phyloP scores from a whole-genome alignment of 1,139 yeast species.

The Suhomyces panamericanus region DNA sequence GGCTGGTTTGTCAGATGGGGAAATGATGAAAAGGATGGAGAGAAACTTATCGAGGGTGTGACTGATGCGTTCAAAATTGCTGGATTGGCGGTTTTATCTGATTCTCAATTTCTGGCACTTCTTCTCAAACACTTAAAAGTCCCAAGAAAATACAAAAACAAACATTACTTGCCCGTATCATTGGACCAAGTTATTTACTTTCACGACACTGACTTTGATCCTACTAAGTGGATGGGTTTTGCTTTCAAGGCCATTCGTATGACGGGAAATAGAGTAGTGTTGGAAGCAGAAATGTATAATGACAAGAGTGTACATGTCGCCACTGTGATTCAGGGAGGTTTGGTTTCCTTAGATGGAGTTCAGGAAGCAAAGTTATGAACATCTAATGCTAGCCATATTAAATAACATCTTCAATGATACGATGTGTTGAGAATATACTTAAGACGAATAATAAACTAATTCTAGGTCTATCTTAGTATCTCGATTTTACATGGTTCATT shows the following conservation, averaged over 20 bases:
- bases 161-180: slow-evolving; percentile 50
- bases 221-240: slow-evolving; percentile 55
- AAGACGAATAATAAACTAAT: too few relatives aligned
- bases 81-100: slow-evolving; percentile 64
- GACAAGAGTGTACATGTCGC: slow-evolving; percentile 57
- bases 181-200: slow-evolving; percentile 71
- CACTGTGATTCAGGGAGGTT: slow-evolving; percentile 67
- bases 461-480: too few relatives aligned
- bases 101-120: slow-evolving; percentile 55
- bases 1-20: slow-evolving; percentile 47
- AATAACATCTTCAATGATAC: too few relatives aligned
- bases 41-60: slow-evolving; percentile 11
- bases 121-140: slow-evolving; percentile 32
- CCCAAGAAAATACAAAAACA: slow-evolving; percentile 22
- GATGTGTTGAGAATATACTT: too few relatives aligned
- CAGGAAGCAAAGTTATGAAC: slow-evolving; percentile 9
- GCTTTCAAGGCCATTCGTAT: slow-evolving; percentile 53
- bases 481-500: too few relatives aligned
- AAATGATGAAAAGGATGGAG: slow-evolving; percentile 23
- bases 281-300: slow-evolving; percentile 60
- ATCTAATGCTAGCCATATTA: too few relatives aligned
- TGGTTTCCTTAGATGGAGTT: slow-evolving; percentile 32
- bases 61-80: slow-evolving; percentile 45
- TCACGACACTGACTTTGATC: slow-evolving; percentile 56
- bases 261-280: slow-evolving; percentile 53